Evolutionary conservation across 768 basidiomycete species (phyloP).

Genomic region (Mycena olivaceomarginata): DNA sequence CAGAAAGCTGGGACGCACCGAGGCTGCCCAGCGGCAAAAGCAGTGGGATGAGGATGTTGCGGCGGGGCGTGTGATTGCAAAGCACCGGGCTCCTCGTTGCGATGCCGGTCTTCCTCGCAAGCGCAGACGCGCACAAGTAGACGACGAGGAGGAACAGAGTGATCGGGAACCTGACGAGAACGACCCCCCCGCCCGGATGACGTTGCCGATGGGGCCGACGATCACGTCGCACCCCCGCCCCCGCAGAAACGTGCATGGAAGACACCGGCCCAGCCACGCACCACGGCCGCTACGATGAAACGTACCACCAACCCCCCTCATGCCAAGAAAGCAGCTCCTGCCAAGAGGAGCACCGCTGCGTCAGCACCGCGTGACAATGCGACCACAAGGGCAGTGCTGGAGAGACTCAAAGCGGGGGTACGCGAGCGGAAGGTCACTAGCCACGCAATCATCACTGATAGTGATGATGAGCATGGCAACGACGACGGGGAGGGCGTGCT

Average conservation of each 20-base stretch:
- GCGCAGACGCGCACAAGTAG: not conserved
- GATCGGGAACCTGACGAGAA: too few relatives aligned
- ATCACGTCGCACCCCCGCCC: not conserved
- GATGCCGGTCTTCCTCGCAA: slow-evolving; percentile 12
- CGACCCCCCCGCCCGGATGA: too few relatives aligned
- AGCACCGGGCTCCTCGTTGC: not conserved
- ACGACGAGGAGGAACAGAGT: too few relatives aligned
- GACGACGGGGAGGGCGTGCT: not conserved
- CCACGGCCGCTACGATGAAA: too few relatives aligned
- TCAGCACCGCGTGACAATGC: too few relatives aligned
- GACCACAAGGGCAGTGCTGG: too few relatives aligned
- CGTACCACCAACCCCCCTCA: not conserved
- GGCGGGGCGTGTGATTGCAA: not conserved
- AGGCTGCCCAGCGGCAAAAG: not conserved
- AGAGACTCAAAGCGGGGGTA: too few relatives aligned
- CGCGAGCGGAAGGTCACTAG: not conserved
- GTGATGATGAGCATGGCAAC: slow-evolving; percentile 3
- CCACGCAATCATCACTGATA: slow-evolving; percentile 10
- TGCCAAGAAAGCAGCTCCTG: not conserved
- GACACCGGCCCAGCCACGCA: too few relatives aligned
- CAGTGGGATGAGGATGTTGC: slow-evolving; percentile 18
- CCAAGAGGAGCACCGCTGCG: too few relatives aligned
- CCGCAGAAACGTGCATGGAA: not conserved
- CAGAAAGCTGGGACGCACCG: not conserved
- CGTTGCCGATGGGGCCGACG: not conserved